These are phyloP conservation scores for Colletotrichum sojae DNA, from an alignment of 2,329 filamentous ascomycete genomes.

Conservation along the genomic window DNA sequence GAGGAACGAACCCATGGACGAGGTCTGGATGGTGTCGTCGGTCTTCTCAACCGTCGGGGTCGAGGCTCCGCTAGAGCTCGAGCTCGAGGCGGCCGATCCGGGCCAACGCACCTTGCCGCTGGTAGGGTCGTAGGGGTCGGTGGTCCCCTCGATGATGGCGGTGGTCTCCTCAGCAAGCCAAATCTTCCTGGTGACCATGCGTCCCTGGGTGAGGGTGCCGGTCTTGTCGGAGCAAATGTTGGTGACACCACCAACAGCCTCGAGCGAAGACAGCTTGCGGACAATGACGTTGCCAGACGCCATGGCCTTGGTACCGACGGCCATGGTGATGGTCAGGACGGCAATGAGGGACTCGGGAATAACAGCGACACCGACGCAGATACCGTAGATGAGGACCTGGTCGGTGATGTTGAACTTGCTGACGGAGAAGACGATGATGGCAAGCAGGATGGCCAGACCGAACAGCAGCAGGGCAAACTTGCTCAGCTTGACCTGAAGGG, in stretches of 20 bases:
- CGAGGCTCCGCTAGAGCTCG: slow-evolving; percentile 46
- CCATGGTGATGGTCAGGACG: slow-evolving; percentile 80
- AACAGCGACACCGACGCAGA: slow-evolving; percentile 74
- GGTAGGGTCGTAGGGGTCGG: slow-evolving; percentile 73
- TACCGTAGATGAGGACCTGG: slow-evolving; percentile 73
- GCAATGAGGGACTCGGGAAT: slow-evolving; percentile 78
- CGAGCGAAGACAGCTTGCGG: slow-evolving; percentile 74
- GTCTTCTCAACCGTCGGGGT: slow-evolving; percentile 46
- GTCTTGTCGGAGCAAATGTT: slow-evolving; percentile 81
- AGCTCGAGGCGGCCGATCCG: slow-evolving; percentile 52
- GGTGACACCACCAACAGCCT: slow-evolving; percentile 78
- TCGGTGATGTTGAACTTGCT: slow-evolving; percentile 67
- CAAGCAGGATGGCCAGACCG: slow-evolving; percentile 74
- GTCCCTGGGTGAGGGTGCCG: slow-evolving; percentile 75
- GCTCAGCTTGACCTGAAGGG: slow-evolving; percentile 86
- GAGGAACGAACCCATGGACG: slow-evolving; percentile 62
- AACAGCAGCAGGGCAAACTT: slow-evolving; percentile 89
- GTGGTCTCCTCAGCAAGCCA: slow-evolving; percentile 70
- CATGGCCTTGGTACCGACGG: slow-evolving; percentile 76
- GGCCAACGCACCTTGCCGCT: slow-evolving; percentile 66
- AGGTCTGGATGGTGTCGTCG: slow-evolving; percentile 46
- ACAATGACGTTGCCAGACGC: slow-evolving; percentile 76
- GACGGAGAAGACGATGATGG: slow-evolving; percentile 73
- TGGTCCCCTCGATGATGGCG: slow-evolving; percentile 67
- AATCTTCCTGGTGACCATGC: slow-evolving; percentile 75